Evolutionary conservation across 148 eudicot genomes (phyloP).

Genomic region (Amaranthus palmeri): DNA sequence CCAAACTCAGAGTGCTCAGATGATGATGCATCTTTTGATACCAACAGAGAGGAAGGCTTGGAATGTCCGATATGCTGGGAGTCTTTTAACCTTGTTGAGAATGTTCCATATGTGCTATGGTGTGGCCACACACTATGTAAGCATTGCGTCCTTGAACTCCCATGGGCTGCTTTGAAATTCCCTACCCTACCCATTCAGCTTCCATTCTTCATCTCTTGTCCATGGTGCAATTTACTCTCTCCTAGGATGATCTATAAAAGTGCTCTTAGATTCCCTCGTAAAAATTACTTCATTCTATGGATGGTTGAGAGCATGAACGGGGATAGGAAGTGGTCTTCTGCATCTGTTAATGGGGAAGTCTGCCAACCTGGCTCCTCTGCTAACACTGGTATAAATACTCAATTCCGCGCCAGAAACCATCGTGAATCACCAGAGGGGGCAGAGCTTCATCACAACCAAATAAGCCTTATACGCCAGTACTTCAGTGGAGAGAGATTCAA

Average conservation of each 20-base stretch:
- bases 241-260: conserved; percentile 45
- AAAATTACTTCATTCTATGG: conserved; percentile 62
- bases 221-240: conserved; percentile 58
- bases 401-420: conserved; percentile 17
- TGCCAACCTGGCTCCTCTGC: conserved; percentile 15
- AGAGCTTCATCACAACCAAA: conserved; percentile 18
- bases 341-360: conserved; percentile 29
- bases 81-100: conserved; percentile 58
- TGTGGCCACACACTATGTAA: conserved; percentile 67
- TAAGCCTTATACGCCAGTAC: conserved; percentile 2
- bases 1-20: conserved; percentile 47
- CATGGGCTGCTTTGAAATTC: conserved; percentile 53
- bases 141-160: conserved; percentile 50
- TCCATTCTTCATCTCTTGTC: conserved; percentile 61
- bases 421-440: conserved; percentile 16
- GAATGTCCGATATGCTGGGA: conserved; percentile 72
- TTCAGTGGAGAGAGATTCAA: conserved; percentile 33
- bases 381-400: conserved; percentile 17
- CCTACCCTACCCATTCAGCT: conserved; percentile 54
- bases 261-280: conserved; percentile 47
- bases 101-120: conserved; percentile 63
- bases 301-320: conserved; percentile 74
- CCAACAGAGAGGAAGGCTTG: conserved; percentile 48
- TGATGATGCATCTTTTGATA: conserved; percentile 44
- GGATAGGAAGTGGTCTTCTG: conserved; percentile 35